These are phyloP conservation scores for Epithele typhae DNA, from an alignment of 768 basidiomycete genomes.

Conservation along the genomic window DNA sequence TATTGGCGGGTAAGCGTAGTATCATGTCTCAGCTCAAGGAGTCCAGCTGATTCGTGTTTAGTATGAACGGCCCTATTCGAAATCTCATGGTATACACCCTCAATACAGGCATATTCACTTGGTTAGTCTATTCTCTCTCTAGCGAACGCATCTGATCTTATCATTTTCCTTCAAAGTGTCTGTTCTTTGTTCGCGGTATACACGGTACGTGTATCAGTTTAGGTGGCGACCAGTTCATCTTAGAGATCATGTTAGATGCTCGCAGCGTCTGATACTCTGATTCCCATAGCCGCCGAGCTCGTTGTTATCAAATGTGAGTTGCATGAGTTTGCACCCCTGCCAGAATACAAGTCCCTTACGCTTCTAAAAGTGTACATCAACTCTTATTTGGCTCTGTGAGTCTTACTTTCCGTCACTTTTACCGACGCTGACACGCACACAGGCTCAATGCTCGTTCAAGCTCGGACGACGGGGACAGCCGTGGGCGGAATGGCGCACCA, in stretches of 20 bases:
- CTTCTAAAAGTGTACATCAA: slow-evolving; percentile 17
- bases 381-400: slow-evolving; percentile 19
- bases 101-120: slow-evolving; percentile 17
- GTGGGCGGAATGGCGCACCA: background rate
- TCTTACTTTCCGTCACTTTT: background rate
- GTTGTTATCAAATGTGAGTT: slow-evolving; percentile 16
- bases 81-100: slow-evolving; percentile 17
- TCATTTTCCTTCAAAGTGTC: too few species aligned
- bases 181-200: slow-evolving; percentile 13
- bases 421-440: background rate
- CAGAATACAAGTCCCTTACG: background rate
- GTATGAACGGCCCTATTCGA: slow-evolving; percentile 12
- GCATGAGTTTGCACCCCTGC: background rate
- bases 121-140: slow-evolving; percentile 3
- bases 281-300: slow-evolving; percentile 15
- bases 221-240: background rate
- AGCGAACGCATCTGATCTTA: too few species aligned
- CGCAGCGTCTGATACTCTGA: slow-evolving; percentile 14
- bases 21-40: background rate
- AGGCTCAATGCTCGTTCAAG: slow-evolving; percentile 1
- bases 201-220: slow-evolving; percentile 5
- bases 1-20: slow-evolving; percentile 3
- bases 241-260: slow-evolving; percentile 8
- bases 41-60: background rate
- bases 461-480: slow-evolving; percentile 13